Evolutionary conservation across 139 green algal genomes (phyloP).

Genomic region (Tetraselmis chui): DNA sequence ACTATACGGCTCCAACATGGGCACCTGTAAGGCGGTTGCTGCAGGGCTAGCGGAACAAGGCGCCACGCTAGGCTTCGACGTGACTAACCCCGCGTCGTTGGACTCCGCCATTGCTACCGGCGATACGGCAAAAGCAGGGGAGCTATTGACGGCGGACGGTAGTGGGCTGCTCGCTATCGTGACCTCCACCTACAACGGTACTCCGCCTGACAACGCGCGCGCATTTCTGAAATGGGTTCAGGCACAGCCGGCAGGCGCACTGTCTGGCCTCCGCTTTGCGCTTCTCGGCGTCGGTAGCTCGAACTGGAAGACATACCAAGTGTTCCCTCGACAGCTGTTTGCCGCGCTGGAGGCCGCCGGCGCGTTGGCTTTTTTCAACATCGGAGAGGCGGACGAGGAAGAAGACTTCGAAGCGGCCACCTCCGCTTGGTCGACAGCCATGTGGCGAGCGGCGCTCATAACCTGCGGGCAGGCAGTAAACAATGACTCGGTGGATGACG

Average conservation of each 20-base stretch:
- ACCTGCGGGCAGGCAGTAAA: background rate
- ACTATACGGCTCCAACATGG: conserved; percentile 22
- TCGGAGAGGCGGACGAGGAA: background rate
- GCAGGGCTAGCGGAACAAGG: background rate
- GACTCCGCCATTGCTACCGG: conserved; percentile 6
- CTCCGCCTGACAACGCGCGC: conserved; percentile 19
- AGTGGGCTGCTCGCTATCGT: conserved; percentile 5
- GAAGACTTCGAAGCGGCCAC: background rate
- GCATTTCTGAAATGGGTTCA: conserved; percentile 11
- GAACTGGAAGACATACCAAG: background rate
- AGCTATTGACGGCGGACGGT: background rate
- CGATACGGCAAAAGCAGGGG: background rate
- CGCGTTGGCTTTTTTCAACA: background rate
- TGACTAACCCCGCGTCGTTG: background rate
- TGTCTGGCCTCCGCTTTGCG: background rate
- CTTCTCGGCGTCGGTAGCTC: background rate
- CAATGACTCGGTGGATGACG: background rate
- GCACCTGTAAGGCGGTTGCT: conserved; percentile 20
- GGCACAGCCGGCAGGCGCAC: background rate
- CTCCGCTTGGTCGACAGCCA: background rate
- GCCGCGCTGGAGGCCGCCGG: background rate
- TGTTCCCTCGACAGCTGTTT: background rate
- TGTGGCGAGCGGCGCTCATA: background rate
- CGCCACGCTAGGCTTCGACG: conserved; percentile 5
- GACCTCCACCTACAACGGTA: conserved; percentile 23